Conservation (phyloP, 805 yeast species). For the Candida boleticola region DNA sequence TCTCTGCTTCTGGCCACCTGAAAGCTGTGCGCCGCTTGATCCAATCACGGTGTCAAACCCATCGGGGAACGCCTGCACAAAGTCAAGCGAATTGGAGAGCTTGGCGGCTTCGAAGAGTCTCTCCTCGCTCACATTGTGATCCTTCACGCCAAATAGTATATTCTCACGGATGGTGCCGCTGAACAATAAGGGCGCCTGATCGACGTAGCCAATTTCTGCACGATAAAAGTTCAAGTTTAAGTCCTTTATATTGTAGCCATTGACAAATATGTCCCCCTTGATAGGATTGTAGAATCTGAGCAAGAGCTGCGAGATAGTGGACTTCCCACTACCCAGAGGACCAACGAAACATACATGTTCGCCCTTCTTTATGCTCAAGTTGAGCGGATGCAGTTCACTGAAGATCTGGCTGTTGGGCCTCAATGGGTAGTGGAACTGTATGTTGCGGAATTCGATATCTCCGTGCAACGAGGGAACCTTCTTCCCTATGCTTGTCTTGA, state of each 20-base stretch:
- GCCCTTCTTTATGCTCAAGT: constrained; percentile 64
- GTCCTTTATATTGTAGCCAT: constrained; percentile 58
- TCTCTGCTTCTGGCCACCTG: constrained; percentile 95
- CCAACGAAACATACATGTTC: constrained; percentile 93
- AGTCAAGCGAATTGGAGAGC: constrained; percentile 70
- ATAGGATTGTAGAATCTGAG: constrained; percentile 81
- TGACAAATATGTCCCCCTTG: constrained; percentile 61
- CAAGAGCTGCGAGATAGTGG: constrained; percentile 78
- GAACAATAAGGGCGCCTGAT: constrained; percentile 87
- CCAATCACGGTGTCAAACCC: constrained; percentile 83
- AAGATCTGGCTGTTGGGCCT: constrained; percentile 72
- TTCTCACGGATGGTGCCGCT: constrained; percentile 85
- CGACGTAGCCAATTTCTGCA: constrained; percentile 79
- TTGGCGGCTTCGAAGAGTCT: constrained; percentile 60
- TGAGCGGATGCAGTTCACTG: constrained; percentile 40
- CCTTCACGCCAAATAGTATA: constrained; percentile 65
- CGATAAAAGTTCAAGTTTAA: constrained; percentile 74
- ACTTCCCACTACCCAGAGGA: constrained; percentile 96
- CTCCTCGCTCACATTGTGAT: constrained; percentile 53
- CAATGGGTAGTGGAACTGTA: constrained; percentile 80
- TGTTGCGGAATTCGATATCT: constrained; percentile 59
- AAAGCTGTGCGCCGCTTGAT: constrained; percentile 68
- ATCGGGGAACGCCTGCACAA: constrained; percentile 74
- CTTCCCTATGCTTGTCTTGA: constrained; percentile 63
- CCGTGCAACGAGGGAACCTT: constrained; percentile 45